These are phyloP conservation scores for Tausonia pullulans DNA, from an alignment of 1,284 basidiomycete genomes.

Conservation along the genomic window DNA sequence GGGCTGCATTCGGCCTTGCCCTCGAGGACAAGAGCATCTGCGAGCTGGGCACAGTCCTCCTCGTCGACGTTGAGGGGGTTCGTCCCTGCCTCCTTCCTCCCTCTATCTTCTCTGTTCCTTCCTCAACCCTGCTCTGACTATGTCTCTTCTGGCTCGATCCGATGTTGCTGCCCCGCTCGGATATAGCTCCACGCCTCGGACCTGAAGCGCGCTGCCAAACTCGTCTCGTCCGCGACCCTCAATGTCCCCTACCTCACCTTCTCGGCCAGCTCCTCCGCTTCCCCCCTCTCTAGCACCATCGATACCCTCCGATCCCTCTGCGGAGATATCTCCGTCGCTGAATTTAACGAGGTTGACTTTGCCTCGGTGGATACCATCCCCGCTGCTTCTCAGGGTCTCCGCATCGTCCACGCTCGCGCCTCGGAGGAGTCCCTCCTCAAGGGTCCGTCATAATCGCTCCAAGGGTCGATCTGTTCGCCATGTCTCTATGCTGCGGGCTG, in stretches of 20 bases:
- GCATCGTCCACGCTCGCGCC: background rate
- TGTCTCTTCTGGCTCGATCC: no score
- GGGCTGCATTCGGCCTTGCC: no score
- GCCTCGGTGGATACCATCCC: background rate
- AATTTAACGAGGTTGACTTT: background rate
- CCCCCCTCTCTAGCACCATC: background rate
- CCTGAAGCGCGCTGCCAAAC: background rate
- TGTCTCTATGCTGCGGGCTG: no score
- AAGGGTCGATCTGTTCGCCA: background rate
- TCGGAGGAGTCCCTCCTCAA: background rate
- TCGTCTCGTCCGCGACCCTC: background rate
- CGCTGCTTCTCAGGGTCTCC: background rate
- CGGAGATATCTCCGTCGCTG: background rate
- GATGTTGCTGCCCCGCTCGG: no score
- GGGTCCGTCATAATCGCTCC: background rate
- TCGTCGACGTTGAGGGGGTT: no score
- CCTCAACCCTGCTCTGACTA: no score
- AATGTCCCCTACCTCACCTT: constrained; percentile 6
- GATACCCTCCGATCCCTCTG: background rate
- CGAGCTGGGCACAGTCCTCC: no score
- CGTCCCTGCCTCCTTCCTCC: no score
- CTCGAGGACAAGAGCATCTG: no score
- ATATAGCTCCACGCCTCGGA: constrained; percentile 8
- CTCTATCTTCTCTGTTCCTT: no score
- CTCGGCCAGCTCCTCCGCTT: background rate